Base-by-base conservation (phyloP, 2,329 filamentous ascomycete species). In the Pseudogymnoascus sp. region DNA sequence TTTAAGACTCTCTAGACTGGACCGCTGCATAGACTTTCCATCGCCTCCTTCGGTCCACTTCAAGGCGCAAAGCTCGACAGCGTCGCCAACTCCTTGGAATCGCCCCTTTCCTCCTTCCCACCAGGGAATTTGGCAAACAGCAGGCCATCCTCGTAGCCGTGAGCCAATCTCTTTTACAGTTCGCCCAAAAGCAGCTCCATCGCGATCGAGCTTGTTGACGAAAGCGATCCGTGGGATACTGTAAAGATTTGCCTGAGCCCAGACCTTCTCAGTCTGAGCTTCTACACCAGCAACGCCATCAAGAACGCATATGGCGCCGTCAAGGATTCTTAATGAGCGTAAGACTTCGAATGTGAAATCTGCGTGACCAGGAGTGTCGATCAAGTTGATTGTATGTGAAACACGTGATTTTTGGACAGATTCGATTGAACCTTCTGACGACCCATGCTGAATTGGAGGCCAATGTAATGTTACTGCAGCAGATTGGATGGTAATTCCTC, bases 331-430 rank as follows among this genome's bases (percentile, higher is more conserved):
- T 5, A 97, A 79, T 33, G 93, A 97, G 10, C 94, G 85, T 66
- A 97, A 83, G 2, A 97, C 94, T 73, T 99, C 94, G 70, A 97
- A 97, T 0, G 93, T 92, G 69, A 99, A 99, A 73, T 99, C 94
- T 21, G 95, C 92, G 71, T 99, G 94, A 1, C 94, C 94, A 1
- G 94, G 94, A 0, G 94, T 97, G 72, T 99, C 94, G 63, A 99
- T 97, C 1, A 96, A 78, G 71, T 96, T 96, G 73, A 96, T 86
- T 4, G 86, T 89, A 71, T 93, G 85, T 1, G 83, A 73, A 5
- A 77, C 72, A 5, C 77, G 75, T 50, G 81, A 85, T 75, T 0
- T 74, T 61, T 47, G 15, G n/a, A 17, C 57, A 29, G 64, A 29
- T 26, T 58, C 60, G 6, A 15, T 61, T 26, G 67, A 62, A 33